Evolutionary conservation across 164 flowering plant species (phyloP), one percentile per base, ranked within the genome.

Genomic region (Liriodendron chinense): DNA sequence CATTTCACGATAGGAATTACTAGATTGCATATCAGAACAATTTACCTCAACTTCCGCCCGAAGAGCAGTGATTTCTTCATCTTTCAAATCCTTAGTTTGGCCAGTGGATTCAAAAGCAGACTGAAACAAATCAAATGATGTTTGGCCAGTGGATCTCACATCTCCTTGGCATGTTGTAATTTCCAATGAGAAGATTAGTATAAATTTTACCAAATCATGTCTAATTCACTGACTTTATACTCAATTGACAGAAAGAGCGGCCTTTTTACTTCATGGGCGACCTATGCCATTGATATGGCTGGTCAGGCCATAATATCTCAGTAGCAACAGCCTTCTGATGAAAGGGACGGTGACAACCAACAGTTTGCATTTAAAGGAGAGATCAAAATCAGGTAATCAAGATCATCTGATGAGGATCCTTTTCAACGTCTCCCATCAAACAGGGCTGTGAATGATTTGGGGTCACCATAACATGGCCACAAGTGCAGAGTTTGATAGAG

Each of bases 41-140:
- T 70, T 76, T 78, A 96, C 99, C 93, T 93, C 87, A 59, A 94
- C 80, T 83, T 93, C 94, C 6, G 80, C 73, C 48, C 84, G 91
- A 66, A 94, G 94, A 65, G 85, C 72, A 50, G 85, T 80, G 80
- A 93, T 78, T 81, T 96, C 97, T 63, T 80, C 96, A 59, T 89
- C 91, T 80, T 82, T 87, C 49, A 88, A 96, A 83, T 87, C 91
- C 78, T 86, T 91, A 21, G 84, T 86, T 80, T 91, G 93, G 80
- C 85, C 80, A 53, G 92, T 92, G 78, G 97, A 93, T 79, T 87
- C 92, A 47, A 96, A 89, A 82, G 94, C 94, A 81, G 89, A 94
- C 99, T 96, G 85, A 68, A 28, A 73, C 25, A 69, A 76, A 71
- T 21, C 9, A 65, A 3, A 53, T 7, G 8, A 16, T 53, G 59